A percentile compares a stretch with the other conserved stretches of the same genome.
Conservation (phyloP, 139 green algal species). For the Chlamydomonas schloesseri region DNA sequence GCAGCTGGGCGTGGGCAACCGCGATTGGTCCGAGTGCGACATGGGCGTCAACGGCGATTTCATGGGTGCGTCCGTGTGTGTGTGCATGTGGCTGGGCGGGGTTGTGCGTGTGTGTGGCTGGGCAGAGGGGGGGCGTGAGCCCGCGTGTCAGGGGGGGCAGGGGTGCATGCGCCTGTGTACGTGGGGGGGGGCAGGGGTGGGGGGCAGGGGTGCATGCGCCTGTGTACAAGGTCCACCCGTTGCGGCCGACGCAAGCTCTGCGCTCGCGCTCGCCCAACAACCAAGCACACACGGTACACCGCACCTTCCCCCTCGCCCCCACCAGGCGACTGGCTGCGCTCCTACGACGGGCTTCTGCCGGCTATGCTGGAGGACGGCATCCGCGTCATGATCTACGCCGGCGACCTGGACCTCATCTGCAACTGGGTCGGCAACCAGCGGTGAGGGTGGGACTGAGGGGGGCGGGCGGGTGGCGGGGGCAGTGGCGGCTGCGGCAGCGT, state of each 20-base stretch:
- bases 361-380: slow-evolving; percentile 82
- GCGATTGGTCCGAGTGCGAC: slow-evolving; percentile 76
- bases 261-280: too few relatives aligned
- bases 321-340: slow-evolving; percentile 69
- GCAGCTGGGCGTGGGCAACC: slow-evolving; percentile 76
- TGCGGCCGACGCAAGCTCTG: too few relatives aligned
- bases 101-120: background rate
- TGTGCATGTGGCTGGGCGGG: too few relatives aligned
- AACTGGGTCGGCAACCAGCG: slow-evolving; percentile 74
- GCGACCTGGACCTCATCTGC: slow-evolving; percentile 87
- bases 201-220: too few relatives aligned
- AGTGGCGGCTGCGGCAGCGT: too few relatives aligned
- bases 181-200: too few relatives aligned
- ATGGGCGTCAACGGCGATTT: slow-evolving; percentile 76
- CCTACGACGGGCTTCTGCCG: slow-evolving; percentile 71
- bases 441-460: slow-evolving; percentile 29
- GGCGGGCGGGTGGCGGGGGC: too few relatives aligned
- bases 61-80: slow-evolving; percentile 55
- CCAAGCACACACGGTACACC: too few relatives aligned
- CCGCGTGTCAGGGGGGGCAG: too few relatives aligned
- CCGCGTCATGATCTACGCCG: slow-evolving; percentile 85
- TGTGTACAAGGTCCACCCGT: too few relatives aligned
- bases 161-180: too few relatives aligned
- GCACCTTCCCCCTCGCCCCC: background rate
- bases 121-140: too few relatives aligned